Percentiles rank a stretch among this genome's conserved stretches.
These are phyloP conservation scores for Symbiodinium pilosum DNA, from an alignment of 73 alveolate species.

Conservation along the genomic window DNA sequence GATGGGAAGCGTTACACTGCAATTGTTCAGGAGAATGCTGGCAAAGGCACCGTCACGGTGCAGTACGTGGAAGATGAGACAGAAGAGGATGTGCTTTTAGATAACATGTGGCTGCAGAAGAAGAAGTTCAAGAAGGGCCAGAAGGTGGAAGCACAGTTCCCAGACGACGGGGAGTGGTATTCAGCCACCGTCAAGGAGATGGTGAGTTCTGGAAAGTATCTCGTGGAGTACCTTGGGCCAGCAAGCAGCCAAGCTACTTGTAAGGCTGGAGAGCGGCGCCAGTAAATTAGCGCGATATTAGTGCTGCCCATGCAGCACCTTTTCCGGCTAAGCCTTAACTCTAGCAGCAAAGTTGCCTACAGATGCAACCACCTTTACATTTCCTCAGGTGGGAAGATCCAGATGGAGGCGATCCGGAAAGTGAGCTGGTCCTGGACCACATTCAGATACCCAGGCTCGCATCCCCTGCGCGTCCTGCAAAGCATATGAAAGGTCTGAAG, in stretches of 20 bases:
- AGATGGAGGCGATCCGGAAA: conserved; percentile 81
- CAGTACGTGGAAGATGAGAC: conserved; percentile 59
- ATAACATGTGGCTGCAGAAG: conserved; percentile 40
- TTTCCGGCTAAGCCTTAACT: no score
- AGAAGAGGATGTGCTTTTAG: conserved; percentile 57
- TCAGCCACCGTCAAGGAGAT: conserved; percentile 50
- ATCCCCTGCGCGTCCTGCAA: no score
- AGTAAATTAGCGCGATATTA: no score
- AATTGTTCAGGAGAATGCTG: conserved; percentile 3
- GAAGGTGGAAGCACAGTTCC: conserved; percentile 71
- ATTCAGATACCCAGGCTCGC: conserved; percentile 68
- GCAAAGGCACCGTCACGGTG: conserved; percentile 21
- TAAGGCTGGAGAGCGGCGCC: neutral
- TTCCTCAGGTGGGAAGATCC: conserved; percentile 89
- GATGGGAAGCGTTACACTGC: conserved; percentile 59
- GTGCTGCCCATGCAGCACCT: no score
- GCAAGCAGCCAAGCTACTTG: neutral
- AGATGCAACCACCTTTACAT: no score
- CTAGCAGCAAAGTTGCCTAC: no score
- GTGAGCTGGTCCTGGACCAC: conserved; percentile 26
- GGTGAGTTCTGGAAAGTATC: conserved; percentile 22
- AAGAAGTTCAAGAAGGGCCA: conserved; percentile 40
- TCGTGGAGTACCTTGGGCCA: conserved; percentile 22
- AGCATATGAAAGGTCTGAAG: no score
- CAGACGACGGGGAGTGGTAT: conserved; percentile 51